These are phyloP conservation scores for Fagopyrum tataricum DNA, from an alignment of 148 eudicot genomes.

Conservation along the genomic window DNA sequence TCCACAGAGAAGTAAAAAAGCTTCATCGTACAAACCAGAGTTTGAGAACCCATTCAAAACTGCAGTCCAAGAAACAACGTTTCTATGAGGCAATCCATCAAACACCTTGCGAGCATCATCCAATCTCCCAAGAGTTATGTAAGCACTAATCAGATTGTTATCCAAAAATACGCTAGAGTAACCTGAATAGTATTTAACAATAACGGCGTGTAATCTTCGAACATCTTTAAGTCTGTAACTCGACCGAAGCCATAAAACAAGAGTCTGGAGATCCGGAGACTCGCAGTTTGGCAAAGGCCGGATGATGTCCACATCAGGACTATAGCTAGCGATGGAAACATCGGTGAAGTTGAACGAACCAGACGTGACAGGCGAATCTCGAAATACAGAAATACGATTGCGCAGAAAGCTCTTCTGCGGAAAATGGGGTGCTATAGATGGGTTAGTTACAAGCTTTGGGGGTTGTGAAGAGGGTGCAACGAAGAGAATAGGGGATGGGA, in stretches of 20 bases:
- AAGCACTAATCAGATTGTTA: constrained; percentile 57
- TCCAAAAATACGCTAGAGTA: constrained; percentile 23
- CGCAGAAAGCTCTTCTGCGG: background rate
- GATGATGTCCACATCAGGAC: constrained; percentile 10
- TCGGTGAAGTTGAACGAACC: background rate
- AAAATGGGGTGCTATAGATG: background rate
- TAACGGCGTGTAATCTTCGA: constrained; percentile 36
- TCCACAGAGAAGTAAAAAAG: constrained; percentile 32
- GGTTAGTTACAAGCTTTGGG: background rate
- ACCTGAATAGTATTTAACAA: constrained; percentile 26
- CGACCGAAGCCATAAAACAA: constrained; percentile 37
- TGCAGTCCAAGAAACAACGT: constrained; percentile 82
- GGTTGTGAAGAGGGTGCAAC: constrained; percentile 12
- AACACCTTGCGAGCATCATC: constrained; percentile 61
- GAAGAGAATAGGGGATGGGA: constrained; percentile 15
- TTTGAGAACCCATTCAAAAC: constrained; percentile 68
- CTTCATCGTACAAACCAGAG: constrained; percentile 45
- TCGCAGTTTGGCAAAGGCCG: background rate
- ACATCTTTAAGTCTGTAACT: constrained; percentile 32
- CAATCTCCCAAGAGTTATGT: constrained; percentile 35
- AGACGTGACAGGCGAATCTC: background rate
- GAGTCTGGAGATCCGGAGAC: constrained; percentile 18
- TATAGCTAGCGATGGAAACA: constrained; percentile 12
- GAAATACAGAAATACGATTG: constrained; percentile 6
- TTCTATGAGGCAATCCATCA: constrained; percentile 53